Evolutionary conservation across 2,329 filamentous ascomycete genomes (phyloP), one percentile per base, ranked within the genome.

Genomic region (Fusarium sarcochroum): DNA sequence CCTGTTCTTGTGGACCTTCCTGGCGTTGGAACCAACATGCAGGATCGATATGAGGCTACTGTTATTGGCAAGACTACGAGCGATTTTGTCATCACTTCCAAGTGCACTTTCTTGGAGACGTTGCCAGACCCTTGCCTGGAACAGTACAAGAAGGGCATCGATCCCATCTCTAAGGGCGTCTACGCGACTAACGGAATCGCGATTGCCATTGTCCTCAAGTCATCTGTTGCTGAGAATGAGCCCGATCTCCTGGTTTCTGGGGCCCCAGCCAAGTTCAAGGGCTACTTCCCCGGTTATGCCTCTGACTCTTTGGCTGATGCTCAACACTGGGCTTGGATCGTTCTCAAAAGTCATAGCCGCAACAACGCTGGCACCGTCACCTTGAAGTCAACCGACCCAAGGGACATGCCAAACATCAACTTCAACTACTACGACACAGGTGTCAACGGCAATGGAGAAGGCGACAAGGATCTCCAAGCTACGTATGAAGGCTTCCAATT

Each of bases 341-440:
- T 83, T 4, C 81, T 89, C 46, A 89, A 90, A 75, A 83, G 84
- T 0, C 82, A 82, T 47, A 80, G 78, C 27, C 77, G 80, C 9
- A 92, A 92, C 41, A 82, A 84, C 50, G 83, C 83, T 10, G 90
- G 91, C n/a, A 88, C 83, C 1, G 89, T 93, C 15, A 85, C 80
- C 3, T 82, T 93, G 3, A 82, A 80, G 18, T 90, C 88, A 0
- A 80, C 85, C 0, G 84, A 91, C 71, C 89, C 90, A 0, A 84
- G 84, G 2, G 90, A 91, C 52, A 84, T 85, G n/a, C 90, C 90
- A 0, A 77, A 85, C 34, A 90, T 93, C 68, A 80, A 82, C 51
- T 91, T 89, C 80, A 87, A 88, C 76, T 90, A 84, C 75, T 90
- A 87, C 78, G 81, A 84, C 32, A 79, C 81, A 0, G 85, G 85